Evolutionary conservation across 2,329 filamentous ascomycete genomes (phyloP).

Genomic region (Samsoniella hepiali): DNA sequence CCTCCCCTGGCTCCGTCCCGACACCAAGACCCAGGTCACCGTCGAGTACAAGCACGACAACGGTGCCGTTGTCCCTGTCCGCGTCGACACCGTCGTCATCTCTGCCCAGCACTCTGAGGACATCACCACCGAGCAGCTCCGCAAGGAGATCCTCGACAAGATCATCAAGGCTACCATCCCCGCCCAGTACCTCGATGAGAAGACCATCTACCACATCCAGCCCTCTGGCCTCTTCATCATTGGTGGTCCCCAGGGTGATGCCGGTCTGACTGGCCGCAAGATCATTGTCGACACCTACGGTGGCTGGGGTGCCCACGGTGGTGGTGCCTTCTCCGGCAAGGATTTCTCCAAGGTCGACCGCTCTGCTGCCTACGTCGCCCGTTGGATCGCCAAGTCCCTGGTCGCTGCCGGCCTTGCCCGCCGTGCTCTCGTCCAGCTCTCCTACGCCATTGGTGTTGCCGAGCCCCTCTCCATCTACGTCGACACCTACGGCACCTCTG

Average conservation of each 20-base stretch:
- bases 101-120: slow-evolving; percentile 89
- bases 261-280: slow-evolving; percentile 97
- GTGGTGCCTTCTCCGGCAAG: slow-evolving; percentile 99
- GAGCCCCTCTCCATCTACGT: slow-evolving; percentile 98
- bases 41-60: slow-evolving; percentile 97
- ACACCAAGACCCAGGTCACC: slow-evolving; percentile 99
- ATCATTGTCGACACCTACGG: slow-evolving; percentile 99
- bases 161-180: slow-evolving; percentile 96
- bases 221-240: slow-evolving; percentile 99
- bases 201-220: slow-evolving; percentile 98
- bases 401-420: slow-evolving; percentile 85
- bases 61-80: slow-evolving; percentile 85
- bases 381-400: slow-evolving; percentile 99
- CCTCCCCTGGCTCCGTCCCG: slow-evolving; percentile 91
- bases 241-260: slow-evolving; percentile 97
- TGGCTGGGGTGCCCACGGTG: slow-evolving; percentile 99
- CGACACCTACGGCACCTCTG: slow-evolving; percentile 93
- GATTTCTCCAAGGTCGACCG: slow-evolving; percentile 99
- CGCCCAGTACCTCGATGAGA: slow-evolving; percentile 83
- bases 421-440: slow-evolving; percentile 93
- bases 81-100: slow-evolving; percentile 95
- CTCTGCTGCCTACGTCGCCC: slow-evolving; percentile 92
- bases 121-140: slow-evolving; percentile 86
- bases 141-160: slow-evolving; percentile 94
- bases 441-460: slow-evolving; percentile 97